Evolutionary conservation across 1,139 yeast genomes (phyloP), one percentile per base, ranked within the genome.

Genomic region (Scheffersomyces quercinus): DNA sequence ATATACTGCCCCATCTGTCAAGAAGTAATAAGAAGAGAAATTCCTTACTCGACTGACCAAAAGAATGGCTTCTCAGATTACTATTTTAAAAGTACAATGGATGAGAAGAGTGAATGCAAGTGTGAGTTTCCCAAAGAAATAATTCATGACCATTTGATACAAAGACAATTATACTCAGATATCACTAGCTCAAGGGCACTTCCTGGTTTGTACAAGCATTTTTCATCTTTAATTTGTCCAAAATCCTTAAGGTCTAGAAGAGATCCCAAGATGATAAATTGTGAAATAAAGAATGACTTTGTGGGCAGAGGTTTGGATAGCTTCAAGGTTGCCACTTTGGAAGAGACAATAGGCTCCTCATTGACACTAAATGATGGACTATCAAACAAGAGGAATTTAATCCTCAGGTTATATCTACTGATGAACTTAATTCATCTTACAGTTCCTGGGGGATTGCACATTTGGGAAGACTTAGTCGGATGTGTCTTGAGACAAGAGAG

Each of bases 401-500:
- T 54, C n/a, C 41, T 54, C 29, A 36, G 61, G 36, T 45, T 52
- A 13, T 59, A 60, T 40, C 34, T 44, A 3, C 45, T 52, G 20
- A 50, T 53, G 53, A 60, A 60, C 44, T 50, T 60, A 37, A 48
- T 60, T 20, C 58, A 56, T 33, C 42, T 51, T 7, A 58, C 67
- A 1, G 49, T 58, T n/a, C 16, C 42, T 5, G 42, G 29, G 8
- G 44, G 53, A 1, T 47, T 56, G 20, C 49, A 48, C 26, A 48
- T 60, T 39, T 57, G 55, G 34, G 66, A 62, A 42, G 69, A 69
- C 45, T 54, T 71, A 36, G 68, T 64, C 10, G 66, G 65, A 0
- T 61, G 67, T 40, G 65, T 68, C 10, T 13, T 56, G 13, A 54
- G 69, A 11, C 75, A 71, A 46, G 62, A 62, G 36, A 42, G 56